A percentile compares a stretch with the other conserved stretches of the same genome.
Conservation (phyloP, 352 stramenopile species). For the Globisporangium spiculum region DNA sequence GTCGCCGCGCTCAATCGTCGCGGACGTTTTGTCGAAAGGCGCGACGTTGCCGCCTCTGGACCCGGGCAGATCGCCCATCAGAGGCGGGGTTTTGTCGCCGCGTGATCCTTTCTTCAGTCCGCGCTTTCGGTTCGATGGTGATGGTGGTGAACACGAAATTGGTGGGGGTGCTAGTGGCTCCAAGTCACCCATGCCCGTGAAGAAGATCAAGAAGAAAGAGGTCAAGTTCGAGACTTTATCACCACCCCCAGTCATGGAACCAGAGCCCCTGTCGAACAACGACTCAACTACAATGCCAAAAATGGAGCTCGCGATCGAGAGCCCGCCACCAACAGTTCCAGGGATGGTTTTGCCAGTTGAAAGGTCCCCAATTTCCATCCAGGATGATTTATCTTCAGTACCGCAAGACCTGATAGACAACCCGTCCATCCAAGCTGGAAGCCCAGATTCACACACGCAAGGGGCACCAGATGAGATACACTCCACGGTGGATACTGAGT, state of each 20-base stretch:
- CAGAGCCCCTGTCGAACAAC: neutral
- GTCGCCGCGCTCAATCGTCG: constrained; percentile 52
- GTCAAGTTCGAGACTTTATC: constrained; percentile 4
- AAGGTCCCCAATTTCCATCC: neutral
- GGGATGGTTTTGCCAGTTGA: neutral
- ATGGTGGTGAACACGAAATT: neutral
- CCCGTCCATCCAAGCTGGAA: neutral
- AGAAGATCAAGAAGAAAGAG: constrained; percentile 15
- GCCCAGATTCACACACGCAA: neutral
- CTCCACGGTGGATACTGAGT: neutral
- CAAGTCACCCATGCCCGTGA: neutral
- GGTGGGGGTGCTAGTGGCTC: neutral
- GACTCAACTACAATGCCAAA: neutral
- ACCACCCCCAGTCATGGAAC: neutral
- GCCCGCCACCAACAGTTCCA: neutral
- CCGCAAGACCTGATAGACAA: neutral
- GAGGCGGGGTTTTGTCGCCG: constrained; percentile 27
- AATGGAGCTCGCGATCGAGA: neutral
- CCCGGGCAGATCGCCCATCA: constrained; percentile 1
- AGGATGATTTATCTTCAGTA: neutral
- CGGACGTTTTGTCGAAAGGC: constrained; percentile 43
- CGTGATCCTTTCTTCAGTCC: constrained; percentile 70
- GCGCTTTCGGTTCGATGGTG: constrained; percentile 49
- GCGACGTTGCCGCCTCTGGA: constrained; percentile 45
- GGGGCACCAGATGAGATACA: neutral